Conservation (phyloP, 164 flowering plant genomes). For the Magnolia officinalis region DNA sequence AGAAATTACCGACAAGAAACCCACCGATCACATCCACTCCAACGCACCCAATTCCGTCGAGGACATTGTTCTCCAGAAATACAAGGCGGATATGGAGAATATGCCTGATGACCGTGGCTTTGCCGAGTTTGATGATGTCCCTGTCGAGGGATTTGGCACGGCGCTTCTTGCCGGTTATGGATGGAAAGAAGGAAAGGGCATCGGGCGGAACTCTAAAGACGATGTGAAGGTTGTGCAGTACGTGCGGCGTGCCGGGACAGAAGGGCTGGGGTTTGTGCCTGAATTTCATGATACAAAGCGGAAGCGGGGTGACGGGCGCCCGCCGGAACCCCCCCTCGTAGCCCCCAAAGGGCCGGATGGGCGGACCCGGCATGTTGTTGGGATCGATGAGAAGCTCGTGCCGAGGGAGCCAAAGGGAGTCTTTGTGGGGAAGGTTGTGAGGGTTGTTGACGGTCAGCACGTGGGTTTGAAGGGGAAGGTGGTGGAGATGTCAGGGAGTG, state of each 20-base stretch:
- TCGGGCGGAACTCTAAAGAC: conserved; percentile 60
- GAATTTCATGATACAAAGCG: conserved; percentile 18
- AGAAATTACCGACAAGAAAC: not conserved
- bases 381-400: conserved; percentile 21
- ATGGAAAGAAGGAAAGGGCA: conserved; percentile 68
- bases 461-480: conserved; percentile 49
- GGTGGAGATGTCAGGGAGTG: conserved; percentile 25
- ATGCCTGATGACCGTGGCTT: conserved; percentile 57
- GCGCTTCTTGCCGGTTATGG: conserved; percentile 74
- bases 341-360: conserved; percentile 21
- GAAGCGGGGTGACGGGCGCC: conserved; percentile 5
- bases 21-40: not conserved
- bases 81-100: conserved; percentile 45
- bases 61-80: conserved; percentile 37
- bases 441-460: conserved; percentile 36
- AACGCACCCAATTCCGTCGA: conserved; percentile 18
- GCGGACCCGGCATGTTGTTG: conserved; percentile 12
- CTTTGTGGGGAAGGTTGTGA: conserved; percentile 27
- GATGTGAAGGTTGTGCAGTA: conserved; percentile 53
- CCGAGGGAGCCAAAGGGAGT: conserved; percentile 14
- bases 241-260: conserved; percentile 30
- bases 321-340: conserved; percentile 9
- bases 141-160: conserved; percentile 74
- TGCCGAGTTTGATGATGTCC: conserved; percentile 51
- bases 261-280: conserved; percentile 49